Evolutionary conservation across 2,329 filamentous ascomycete genomes (phyloP).

Genomic region (Ascochyta lentis): DNA sequence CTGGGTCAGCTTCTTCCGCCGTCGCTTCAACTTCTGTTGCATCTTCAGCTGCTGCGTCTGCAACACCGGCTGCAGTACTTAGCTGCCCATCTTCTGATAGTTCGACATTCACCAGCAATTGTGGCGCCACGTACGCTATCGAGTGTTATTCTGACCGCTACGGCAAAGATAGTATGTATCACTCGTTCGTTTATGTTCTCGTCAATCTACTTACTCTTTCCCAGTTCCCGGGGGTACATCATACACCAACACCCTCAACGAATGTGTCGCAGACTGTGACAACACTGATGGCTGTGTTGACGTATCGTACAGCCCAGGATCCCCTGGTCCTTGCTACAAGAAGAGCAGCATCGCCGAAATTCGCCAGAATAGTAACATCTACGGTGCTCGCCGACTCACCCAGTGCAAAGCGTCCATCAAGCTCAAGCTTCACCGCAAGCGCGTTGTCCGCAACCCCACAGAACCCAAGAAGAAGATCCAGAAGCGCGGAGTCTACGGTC

Average conservation of each 20-base stretch:
- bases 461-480: not conserved
- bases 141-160: conserved; percentile 35
- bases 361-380: conserved; percentile 20
- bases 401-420: not conserved
- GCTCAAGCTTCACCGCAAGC: conserved; percentile 13
- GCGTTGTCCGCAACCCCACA: not conserved
- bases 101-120: conserved; percentile 19
- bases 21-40: too few species aligned
- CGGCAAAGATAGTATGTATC: conserved; percentile 27
- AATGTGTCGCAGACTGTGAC: conserved; percentile 33
- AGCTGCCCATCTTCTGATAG: conserved; percentile 27
- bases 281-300: conserved; percentile 27
- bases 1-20: not conserved
- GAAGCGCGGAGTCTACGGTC: conserved; percentile 9
- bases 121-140: conserved; percentile 28
- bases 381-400: conserved; percentile 27
- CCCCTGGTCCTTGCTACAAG: conserved; percentile 33
- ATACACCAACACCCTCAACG: conserved; percentile 15
- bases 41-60: not conserved
- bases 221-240: conserved; percentile 18
- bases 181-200: too few species aligned
- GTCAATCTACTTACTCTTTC: conserved; percentile 1
- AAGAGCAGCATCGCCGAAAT: conserved; percentile 25
- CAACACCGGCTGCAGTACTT: not conserved
- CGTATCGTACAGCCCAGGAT: conserved; percentile 25